A percentile compares a stretch with the other conserved stretches of the same genome.
phyloP scores from a whole-genome alignment of 2,329 filamentous ascomycete species.

The Aspergillus ruber region DNA sequence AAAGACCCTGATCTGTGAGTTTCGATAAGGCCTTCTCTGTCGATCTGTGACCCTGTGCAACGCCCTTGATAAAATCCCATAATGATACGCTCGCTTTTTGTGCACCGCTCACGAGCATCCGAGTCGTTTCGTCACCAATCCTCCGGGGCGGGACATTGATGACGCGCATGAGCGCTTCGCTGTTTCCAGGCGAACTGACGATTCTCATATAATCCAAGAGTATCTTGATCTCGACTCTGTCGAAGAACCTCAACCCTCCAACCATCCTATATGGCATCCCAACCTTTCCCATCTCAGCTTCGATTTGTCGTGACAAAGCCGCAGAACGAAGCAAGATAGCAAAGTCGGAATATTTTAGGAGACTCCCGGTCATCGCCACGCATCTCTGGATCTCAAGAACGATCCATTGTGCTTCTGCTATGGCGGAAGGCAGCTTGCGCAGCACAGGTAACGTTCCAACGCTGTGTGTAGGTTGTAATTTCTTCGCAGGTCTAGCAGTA shows the following conservation, averaged over 20 bases:
- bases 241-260: conserved; percentile 84
- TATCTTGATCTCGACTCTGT: conserved; percentile 80
- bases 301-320: conserved; percentile 75
- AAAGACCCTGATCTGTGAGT: conserved; percentile 51
- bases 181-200: conserved; percentile 76
- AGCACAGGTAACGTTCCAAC: conserved; percentile 75
- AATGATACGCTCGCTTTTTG: conserved; percentile 62
- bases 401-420: conserved; percentile 79
- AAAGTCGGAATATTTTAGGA: conserved; percentile 70
- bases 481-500: conserved; percentile 69
- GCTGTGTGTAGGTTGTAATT: conserved; percentile 70
- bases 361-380: conserved; percentile 62
- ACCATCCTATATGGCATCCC: conserved; percentile 91
- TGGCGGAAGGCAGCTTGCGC: conserved; percentile 62
- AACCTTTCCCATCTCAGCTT: conserved; percentile 69
- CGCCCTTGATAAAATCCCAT: conserved; percentile 65
- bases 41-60: conserved; percentile 47
- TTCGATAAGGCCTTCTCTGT: conserved; percentile 51
- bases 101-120: conserved; percentile 67
- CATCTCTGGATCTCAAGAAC: conserved; percentile 72
- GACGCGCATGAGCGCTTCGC: conserved; percentile 74
- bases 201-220: conserved; percentile 83
- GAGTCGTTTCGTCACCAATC: conserved; percentile 73
- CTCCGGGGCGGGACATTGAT: conserved; percentile 78
- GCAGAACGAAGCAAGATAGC: conserved; percentile 84